A percentile compares a stretch with the other conserved stretches of the same genome.
Conservation (phyloP, 2,329 filamentous ascomycete genomes). For the Ceratocystiopsis brevicomis region DNA sequence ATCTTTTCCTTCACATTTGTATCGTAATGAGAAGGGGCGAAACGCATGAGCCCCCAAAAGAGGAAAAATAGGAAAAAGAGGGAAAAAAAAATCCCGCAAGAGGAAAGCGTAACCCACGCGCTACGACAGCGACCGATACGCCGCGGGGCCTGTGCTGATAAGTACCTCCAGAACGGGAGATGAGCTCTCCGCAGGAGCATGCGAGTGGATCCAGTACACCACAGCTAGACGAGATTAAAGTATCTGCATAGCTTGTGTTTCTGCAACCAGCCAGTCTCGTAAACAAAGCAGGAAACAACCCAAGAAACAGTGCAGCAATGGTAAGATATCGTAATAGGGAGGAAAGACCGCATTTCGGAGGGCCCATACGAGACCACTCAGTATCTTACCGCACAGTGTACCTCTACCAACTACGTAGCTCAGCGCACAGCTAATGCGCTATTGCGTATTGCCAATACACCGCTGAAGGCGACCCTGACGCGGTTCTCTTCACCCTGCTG, state of each 20-base stretch:
- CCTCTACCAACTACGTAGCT: too few relatives aligned
- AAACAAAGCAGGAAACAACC: not conserved
- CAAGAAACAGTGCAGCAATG: not conserved
- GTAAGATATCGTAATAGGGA: not conserved
- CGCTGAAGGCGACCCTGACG: too few relatives aligned
- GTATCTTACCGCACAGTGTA: too few relatives aligned
- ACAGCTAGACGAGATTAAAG: conserved; percentile 13
- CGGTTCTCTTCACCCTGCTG: too few relatives aligned
- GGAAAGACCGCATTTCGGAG: too few relatives aligned
- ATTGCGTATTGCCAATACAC: too few relatives aligned
- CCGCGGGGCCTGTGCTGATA: conserved; percentile 9
- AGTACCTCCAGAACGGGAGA: conserved; percentile 13
- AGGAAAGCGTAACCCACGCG: not conserved
- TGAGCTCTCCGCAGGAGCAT: conserved; percentile 9
- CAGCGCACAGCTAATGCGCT: too few relatives aligned
- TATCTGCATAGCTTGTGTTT: conserved; percentile 6
- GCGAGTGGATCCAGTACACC: conserved; percentile 13
- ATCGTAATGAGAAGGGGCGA: too few relatives aligned
- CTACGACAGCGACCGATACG: conserved; percentile 9
- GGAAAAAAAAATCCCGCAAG: conserved; percentile 3
- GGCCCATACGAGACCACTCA: too few relatives aligned
- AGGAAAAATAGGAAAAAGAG: not conserved
- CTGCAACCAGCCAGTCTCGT: not conserved
- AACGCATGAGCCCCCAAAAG: too few relatives aligned
- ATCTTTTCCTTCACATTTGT: too few relatives aligned